These are phyloP conservation scores for Termitomyces eurrhizus DNA, from an alignment of 768 basidiomycete genomes.

Conservation along the genomic window DNA sequence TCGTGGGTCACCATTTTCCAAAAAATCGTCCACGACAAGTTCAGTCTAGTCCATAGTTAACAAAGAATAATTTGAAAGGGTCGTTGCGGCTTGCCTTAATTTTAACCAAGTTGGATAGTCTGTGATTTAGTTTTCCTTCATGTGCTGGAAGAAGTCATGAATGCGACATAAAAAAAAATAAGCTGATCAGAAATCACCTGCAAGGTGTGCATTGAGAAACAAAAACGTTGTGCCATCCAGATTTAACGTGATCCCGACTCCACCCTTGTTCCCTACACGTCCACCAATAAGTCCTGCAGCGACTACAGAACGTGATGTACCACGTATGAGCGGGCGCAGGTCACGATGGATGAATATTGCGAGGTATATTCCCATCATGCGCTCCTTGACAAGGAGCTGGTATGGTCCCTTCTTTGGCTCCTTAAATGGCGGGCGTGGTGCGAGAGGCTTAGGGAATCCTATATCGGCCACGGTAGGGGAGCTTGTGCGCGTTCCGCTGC, in stretches of 20 bases:
- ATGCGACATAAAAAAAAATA: neutral
- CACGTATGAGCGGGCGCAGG: slow-evolving; percentile 57
- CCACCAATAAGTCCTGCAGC: slow-evolving; percentile 90
- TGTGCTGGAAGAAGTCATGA: slow-evolving; percentile 48
- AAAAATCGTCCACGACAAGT: slow-evolving; percentile 74
- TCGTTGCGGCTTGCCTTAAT: slow-evolving; percentile 59
- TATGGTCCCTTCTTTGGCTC: slow-evolving; percentile 68
- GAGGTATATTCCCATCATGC: slow-evolving; percentile 87
- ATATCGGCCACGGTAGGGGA: slow-evolving; percentile 40
- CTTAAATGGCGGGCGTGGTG: slow-evolving; percentile 36
- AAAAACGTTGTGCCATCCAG: slow-evolving; percentile 79
- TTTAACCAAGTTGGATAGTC: slow-evolving; percentile 84
- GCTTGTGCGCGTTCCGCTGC: slow-evolving; percentile 25
- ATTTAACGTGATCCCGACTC: slow-evolving; percentile 86
- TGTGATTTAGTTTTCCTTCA: slow-evolving; percentile 68
- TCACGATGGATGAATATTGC: slow-evolving; percentile 75
- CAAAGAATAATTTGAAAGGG: neutral
- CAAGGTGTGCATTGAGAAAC: slow-evolving; percentile 89
- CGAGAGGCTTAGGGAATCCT: slow-evolving; percentile 37
- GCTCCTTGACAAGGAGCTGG: slow-evolving; percentile 80
- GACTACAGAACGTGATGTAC: slow-evolving; percentile 79
- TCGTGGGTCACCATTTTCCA: slow-evolving; percentile 60
- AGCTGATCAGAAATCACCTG: slow-evolving; percentile 43
- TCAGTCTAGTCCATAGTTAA: slow-evolving; percentile 46
- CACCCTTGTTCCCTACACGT: slow-evolving; percentile 89